Base-by-base conservation (phyloP, 768 basidiomycete species). In the Russula emetica region DNA sequence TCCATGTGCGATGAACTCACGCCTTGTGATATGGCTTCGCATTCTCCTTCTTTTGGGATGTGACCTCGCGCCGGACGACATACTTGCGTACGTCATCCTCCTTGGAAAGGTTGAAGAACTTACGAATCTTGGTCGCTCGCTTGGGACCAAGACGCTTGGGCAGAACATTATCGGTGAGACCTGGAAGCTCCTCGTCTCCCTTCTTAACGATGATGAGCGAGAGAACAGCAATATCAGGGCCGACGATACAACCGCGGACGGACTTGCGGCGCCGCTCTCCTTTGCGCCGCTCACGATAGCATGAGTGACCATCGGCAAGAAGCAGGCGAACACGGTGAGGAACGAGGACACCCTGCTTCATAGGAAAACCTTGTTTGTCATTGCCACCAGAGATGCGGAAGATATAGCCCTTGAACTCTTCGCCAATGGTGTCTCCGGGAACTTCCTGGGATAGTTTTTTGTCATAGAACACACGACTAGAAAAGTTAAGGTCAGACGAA, bases 181-280 rank as follows among this genome's bases (percentile, higher is more conserved):
- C 95, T 28, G 94, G 86, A 73, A 98, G 85, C 28, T 96, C 93
- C 59, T 76, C 71, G 62, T 96, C 93, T 61, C 96, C 96, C 80
- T 97, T 90, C 83, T 98, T 97, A 79, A 97, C 92, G 71, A 99
- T 88, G 74, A 95, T 87, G 68, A 95, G 80, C 55, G 91, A 89
- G 69, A 99, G 85, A 66, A 97, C 95, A 60, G 94, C 89, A 71
- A 98, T 97, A 77, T 99, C 95, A 73, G 93, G 84, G 69, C 91
- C 94, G 74, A 98, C 92, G 78, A 98, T 98, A 83, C 94, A 97
- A 38, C 96, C 96, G 67, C 96, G 91, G 66, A 99, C 92, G 72
- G 95, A 97, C 80, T 98, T 98, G 83, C 96, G 91, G 83, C 92
- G 94, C 79, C 96, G 92, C 80, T 99, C 95, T 73, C 96, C 96